Conservation (phyloP, 768 basidiomycete species). For the Amanita muscaria region DNA sequence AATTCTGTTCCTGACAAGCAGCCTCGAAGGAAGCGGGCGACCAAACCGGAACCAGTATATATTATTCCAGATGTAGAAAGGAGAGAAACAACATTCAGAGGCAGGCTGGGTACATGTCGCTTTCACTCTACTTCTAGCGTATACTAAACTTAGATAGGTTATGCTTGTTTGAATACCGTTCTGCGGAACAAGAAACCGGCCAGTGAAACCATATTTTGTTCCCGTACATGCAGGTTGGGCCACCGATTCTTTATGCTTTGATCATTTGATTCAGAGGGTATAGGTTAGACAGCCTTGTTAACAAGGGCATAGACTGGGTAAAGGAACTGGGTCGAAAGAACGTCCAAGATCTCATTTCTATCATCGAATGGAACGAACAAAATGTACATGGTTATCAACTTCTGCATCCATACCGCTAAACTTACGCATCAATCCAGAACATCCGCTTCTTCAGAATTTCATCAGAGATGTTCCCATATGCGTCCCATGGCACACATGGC, state of each 20-base stretch:
- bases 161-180: conserved; percentile 84
- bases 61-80: conserved; percentile 64
- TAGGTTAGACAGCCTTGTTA: conserved; percentile 69
- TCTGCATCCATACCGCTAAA: neutral
- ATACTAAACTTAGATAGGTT: conserved; percentile 31
- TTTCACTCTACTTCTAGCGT: neutral
- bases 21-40: conserved; percentile 18
- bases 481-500: conserved; percentile 71
- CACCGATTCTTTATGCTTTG: neutral
- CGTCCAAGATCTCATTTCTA: conserved; percentile 54
- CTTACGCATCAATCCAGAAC: conserved; percentile 33
- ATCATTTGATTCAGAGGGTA: conserved; percentile 16
- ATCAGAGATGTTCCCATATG: conserved; percentile 91
- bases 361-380: conserved; percentile 88
- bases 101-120: conserved; percentile 42
- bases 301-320: conserved; percentile 75
- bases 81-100: conserved; percentile 62
- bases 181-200: conserved; percentile 64
- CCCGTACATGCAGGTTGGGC: conserved; percentile 51
- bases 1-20: conserved; percentile 9
- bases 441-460: conserved; percentile 87
- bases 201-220: conserved; percentile 62
- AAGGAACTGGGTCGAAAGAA: conserved; percentile 77
- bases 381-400: conserved; percentile 36
- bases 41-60: conserved; percentile 45